Evolutionary conservation across 169 alveolate species (phyloP).

Genomic region (Plasmodium knowlesi): DNA sequence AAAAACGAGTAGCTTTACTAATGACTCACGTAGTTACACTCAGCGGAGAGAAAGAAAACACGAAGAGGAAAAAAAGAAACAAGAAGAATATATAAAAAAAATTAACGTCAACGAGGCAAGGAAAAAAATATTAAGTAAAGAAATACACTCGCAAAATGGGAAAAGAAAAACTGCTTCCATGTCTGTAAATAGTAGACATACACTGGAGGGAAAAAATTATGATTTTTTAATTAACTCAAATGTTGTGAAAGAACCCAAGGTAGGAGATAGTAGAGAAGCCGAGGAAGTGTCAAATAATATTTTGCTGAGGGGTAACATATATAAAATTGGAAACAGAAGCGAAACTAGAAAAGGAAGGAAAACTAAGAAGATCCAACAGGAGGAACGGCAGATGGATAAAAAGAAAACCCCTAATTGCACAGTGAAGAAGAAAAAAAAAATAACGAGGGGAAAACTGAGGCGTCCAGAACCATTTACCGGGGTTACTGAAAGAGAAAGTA

Average conservation of each 20-base stretch:
- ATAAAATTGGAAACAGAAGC: neutral
- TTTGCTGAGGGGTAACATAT: constrained; percentile 30
- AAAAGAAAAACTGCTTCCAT: neutral
- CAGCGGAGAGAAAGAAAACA: neutral
- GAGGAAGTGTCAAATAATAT: constrained; percentile 2
- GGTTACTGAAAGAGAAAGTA: neutral
- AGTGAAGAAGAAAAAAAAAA: neutral
- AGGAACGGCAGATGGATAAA: neutral
- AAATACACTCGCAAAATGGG: neutral
- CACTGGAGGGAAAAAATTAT: neutral
- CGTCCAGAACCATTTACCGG: neutral
- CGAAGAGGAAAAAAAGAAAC: neutral
- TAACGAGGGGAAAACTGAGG: neutral
- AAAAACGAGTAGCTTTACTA: neutral
- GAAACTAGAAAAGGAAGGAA: neutral
- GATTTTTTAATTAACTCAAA: constrained; percentile 41
- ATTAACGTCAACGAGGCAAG: neutral
- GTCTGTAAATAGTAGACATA: neutral
- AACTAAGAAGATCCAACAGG: constrained; percentile 9
- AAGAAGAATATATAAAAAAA: neutral
- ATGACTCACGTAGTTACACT: neutral
- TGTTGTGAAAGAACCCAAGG: constrained; percentile 1
- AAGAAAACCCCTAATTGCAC: neutral
- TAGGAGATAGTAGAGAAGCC: neutral
- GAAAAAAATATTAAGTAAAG: neutral